Evolutionary conservation across 140 eudicot species (phyloP), one percentile per base, ranked within the genome.

Genomic region (Ambrosia hybrid): DNA sequence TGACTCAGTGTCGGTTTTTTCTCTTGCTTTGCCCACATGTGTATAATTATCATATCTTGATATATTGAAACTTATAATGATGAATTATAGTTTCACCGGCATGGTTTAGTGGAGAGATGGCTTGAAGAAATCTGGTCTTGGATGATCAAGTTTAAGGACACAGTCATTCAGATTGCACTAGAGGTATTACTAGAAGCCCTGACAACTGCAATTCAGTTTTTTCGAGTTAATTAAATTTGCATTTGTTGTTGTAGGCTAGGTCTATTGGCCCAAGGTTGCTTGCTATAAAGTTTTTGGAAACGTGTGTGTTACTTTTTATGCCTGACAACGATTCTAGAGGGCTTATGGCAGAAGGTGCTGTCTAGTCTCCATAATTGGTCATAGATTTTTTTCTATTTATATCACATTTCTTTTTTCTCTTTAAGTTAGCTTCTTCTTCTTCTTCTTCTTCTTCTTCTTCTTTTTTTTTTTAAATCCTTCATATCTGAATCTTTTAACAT

Each of bases 61-160:
- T 6, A 41, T 67, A 51, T 3, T 68, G 72, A 48, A 73, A 59
- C 36, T 74, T 36, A 14, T 70, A 67, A 37, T 63, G 73, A 53
- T 58, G 76, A 75, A 14, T 73, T 83, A 60, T 81, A 95, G 99
- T 91, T 86, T 83, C 92, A 81, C 59, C 89, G 85, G 78, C 92
- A 71, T 82, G 96, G 92, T 83, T 78, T 76, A 38, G 92, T 91
- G 71, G 97, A 91, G 83, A 81, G 95, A 81, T 95, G 99, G 97
- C 85, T 89, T 76, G 96, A 88, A 74, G 96, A 88, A 41, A 81
- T 88, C 41, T 95, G 97, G 99, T 73, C 79, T 66, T 85, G 86
- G 95, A 90, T 95, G 96, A 6, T 77, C 64, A 89, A 86, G 84
- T 91, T 91, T 72, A 88, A 85, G 82, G 97, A 86, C 26, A 21